Evolutionary conservation across 1,284 basidiomycete genomes (phyloP).

Genomic region (Hymenochaete sp.): DNA sequence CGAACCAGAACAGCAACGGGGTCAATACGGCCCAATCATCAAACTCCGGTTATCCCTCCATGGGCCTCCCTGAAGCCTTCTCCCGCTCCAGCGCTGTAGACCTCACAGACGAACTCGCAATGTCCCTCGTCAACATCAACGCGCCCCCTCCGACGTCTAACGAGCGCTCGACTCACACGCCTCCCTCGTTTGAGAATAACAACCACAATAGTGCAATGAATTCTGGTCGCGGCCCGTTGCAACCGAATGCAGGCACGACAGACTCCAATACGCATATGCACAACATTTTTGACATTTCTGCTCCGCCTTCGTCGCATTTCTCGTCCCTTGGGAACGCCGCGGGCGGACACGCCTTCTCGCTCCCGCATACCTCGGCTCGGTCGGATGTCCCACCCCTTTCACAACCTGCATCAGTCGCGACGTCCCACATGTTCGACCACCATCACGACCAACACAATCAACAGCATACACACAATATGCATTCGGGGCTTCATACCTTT

Average conservation of each 20-base stretch:
- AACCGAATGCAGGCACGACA: conserved; percentile 23
- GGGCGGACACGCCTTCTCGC: conserved; percentile 16
- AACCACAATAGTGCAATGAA: conserved; percentile 22
- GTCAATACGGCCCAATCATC: no score
- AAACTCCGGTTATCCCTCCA: conserved; percentile 30
- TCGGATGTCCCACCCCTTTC: conserved; percentile 13
- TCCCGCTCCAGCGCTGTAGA: conserved; percentile 38
- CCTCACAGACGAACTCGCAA: conserved; percentile 55
- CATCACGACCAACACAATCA: conserved; percentile 8
- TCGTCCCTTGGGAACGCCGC: conserved; percentile 3
- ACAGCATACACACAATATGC: background rate
- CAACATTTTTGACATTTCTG: conserved; percentile 66
- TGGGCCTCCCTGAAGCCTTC: conserved; percentile 41
- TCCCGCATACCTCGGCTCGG: conserved; percentile 16
- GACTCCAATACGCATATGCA: conserved; percentile 41
- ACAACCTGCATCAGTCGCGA: conserved; percentile 15
- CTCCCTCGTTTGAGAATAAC: conserved; percentile 17
- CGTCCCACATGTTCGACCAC: conserved; percentile 13
- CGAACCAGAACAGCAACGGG: conserved; percentile 16
- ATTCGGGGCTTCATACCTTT: conserved; percentile 7
- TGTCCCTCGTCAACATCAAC: conserved; percentile 38
- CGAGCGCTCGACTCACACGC: conserved; percentile 33
- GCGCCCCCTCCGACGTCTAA: conserved; percentile 29
- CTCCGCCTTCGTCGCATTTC: conserved; percentile 28
- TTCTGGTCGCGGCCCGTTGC: background rate